Evolutionary conservation across 2,329 filamentous ascomycete genomes (phyloP).

Genomic region (Diaporthe aspalathi): DNA sequence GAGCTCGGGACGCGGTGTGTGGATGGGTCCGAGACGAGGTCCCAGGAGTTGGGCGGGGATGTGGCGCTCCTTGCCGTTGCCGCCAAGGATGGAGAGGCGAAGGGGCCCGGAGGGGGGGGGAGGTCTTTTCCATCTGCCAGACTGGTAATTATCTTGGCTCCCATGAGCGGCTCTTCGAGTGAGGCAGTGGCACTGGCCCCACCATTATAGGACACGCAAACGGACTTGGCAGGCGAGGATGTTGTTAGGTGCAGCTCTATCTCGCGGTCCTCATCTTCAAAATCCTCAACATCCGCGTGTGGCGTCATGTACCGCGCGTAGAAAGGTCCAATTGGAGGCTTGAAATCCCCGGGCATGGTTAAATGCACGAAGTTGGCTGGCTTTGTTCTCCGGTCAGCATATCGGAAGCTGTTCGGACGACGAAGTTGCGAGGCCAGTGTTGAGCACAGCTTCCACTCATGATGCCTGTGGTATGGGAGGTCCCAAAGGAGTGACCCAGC

Average conservation of each 20-base stretch:
- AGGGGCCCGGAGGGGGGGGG: background rate
- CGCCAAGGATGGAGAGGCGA: background rate
- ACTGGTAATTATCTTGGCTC: background rate
- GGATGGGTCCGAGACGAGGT: background rate
- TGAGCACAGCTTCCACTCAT: background rate
- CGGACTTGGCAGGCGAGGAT: background rate
- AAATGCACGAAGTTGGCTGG: background rate
- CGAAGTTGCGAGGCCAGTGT: slow-evolving; percentile 4
- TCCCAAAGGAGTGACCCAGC: background rate
- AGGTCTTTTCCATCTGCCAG: background rate
- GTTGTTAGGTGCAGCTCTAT: background rate
- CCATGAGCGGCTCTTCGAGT: background rate
- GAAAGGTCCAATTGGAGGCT: background rate
- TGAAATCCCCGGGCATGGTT: background rate
- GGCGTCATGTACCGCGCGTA: background rate
- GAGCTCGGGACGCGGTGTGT: background rate
- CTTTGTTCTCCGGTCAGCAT: background rate
- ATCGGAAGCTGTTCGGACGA: background rate
- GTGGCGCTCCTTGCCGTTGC: background rate
- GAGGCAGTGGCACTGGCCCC: background rate
- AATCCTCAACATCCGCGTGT: background rate
- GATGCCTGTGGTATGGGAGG: background rate
- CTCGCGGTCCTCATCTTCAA: background rate
- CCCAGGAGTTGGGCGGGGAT: background rate
- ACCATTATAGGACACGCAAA: background rate